Evolutionary conservation across 805 yeast genomes (phyloP), one percentile per base, ranked within the genome.

Genomic region (Hanseniaspora lindneri): DNA sequence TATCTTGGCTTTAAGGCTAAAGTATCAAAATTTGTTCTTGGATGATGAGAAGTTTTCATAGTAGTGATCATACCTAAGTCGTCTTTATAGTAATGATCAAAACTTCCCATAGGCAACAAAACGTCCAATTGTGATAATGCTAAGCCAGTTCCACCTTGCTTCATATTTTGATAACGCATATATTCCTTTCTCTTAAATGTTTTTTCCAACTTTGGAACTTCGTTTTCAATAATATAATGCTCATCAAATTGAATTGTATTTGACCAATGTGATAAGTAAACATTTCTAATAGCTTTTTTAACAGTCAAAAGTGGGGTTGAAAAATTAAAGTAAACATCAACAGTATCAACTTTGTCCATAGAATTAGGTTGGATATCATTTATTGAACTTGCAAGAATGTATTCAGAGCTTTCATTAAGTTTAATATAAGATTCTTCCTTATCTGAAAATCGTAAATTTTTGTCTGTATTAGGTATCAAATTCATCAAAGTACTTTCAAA

Each of bases 11-110:
- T 76, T 54, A 92, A 63, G 30, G 79, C 67, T 41, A 85, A 66
- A 52, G 55, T 60, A 46, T 63, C 60, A 4, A 55, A 55, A 17
- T 30, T 39, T 21, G 48, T 6, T 24, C 20, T 32, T 13, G 43
- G 39, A n/a, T 46, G 42, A 14, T 24, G 43, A 14, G 59, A 47
- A 3, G 66, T 59, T 53, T 69, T 68, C 43, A 82, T 80, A 3
- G 96, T 83, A 6, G 95, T 80, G 13, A 89, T 95, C 65, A 85
- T 84, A 32, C 98, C 98, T 25, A 89, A 95, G 55, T 82, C 74
- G 64, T 92, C 98, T 10, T 86, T 80, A 61, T 70, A 85, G 66
- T 84, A 92, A 50, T 79, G 74, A 52, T 80, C 92, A n/a, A 71
- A 61, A 17, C 80, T 67, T 25, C 66, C 65, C 20, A 65, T 62